Percentiles rank a stretch among this genome's conserved stretches.
phyloP scores from a whole-genome alignment of 768 basidiomycete species.

The Jaapia argillacea region DNA sequence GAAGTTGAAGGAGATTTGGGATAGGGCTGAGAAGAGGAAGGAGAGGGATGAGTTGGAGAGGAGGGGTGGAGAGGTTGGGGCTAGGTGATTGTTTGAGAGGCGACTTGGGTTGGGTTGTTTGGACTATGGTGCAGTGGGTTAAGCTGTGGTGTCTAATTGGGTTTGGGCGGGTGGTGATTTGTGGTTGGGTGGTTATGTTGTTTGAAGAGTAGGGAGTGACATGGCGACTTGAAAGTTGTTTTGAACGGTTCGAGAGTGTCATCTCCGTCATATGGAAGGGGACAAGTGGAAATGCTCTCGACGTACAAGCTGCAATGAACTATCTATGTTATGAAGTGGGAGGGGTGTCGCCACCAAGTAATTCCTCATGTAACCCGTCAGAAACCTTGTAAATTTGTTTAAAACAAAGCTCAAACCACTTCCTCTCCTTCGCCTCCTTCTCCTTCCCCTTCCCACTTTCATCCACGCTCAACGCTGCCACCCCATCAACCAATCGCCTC shows the following conservation, averaged over 20 bases:
- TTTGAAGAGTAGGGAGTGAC: background rate
- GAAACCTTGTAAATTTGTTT: too few relatives aligned
- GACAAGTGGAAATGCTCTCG: too few relatives aligned
- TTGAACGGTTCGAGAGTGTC: too few relatives aligned
- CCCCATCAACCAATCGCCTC: constrained; percentile 14
- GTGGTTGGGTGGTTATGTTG: background rate
- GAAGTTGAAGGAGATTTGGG: constrained; percentile 13
- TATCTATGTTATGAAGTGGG: too few relatives aligned
- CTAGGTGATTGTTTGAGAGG: background rate
- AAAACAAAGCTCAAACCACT: background rate
- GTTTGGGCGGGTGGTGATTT: background rate
- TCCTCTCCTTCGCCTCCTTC: constrained; percentile 3
- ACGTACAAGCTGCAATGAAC: too few relatives aligned
- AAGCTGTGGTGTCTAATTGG: background rate
- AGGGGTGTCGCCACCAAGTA: too few relatives aligned
- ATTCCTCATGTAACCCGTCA: too few relatives aligned
- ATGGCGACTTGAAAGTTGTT: constrained; percentile 7
- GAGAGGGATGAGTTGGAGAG: constrained; percentile 1
- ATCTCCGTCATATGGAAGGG: too few relatives aligned
- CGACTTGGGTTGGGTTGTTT: background rate
- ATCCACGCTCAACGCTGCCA: constrained; percentile 16
- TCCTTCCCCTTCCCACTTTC: background rate
- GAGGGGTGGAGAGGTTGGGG: background rate
- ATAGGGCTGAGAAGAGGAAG: constrained; percentile 6
- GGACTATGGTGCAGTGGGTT: background rate